Evolutionary conservation across 768 basidiomycete genomes (phyloP), one percentile per base, ranked within the genome.

Genomic region (Lactarius quietus): DNA sequence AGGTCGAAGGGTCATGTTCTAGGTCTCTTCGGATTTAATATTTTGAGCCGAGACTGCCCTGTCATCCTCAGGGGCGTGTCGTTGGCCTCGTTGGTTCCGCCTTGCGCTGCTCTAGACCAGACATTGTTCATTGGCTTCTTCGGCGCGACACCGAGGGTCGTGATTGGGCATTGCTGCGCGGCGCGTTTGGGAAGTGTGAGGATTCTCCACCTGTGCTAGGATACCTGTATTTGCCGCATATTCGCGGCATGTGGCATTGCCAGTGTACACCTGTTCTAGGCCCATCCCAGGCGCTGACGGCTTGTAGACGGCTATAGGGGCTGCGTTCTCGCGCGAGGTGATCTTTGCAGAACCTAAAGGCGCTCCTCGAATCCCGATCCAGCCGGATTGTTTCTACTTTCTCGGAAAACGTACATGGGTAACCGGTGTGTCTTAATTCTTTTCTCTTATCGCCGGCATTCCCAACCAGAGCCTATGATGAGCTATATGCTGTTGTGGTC

Each of bases 101-200:
- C 53, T 54, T 31, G 53, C 53, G 31, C 17, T 33, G 53, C 53
- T 54, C 53, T 54, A 33, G 53, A 54, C 53, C 53, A 20, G 18
- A 54, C 31, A 15, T 31, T 54, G 29, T n/a, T n/a, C 52, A 17
- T 53, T 54, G 31, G 18, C 31, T 54, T 54, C 29, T 54, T 33
- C 48, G 2, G 48, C 26, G 14, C 48, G 48, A 54, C 29, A 29
- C 52, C 29, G 29, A 33, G 18, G 31, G 29, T 20, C 20, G 53
- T 54, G 53, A 54, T 54, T 54, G 53, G 53, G 53, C 18, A 33
- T 33, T 18, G 4, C 53, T n/a, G 31, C 12, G 17, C 31, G 53
- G 53, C 10, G 53, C 31, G 29, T 10, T n/a, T 29, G 18, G 31
- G 53, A 31, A 33, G 29, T 29, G 17, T 29, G 53, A 10, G 20